Evolutionary conservation across 345 rosid genomes (phyloP), one percentile per base, ranked within the genome.

Genomic region (Durio zibethinus): DNA sequence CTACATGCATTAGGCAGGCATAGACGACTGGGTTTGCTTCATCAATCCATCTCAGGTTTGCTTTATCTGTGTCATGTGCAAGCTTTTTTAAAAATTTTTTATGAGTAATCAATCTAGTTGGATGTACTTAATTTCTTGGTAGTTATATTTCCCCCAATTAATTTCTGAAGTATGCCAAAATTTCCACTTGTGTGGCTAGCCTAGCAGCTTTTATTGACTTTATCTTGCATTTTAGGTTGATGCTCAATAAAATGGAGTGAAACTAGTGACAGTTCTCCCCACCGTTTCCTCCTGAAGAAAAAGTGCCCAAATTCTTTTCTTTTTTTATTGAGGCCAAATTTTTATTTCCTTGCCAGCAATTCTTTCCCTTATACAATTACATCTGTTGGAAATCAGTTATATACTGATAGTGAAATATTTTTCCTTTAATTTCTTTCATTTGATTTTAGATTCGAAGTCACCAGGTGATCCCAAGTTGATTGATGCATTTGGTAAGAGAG

Each of bases 401-500:
- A 52, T 60, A 43, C 33, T n/a, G 47, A 47, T 21, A 47, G 83
- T 2, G 23, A 73, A 31, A 27, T 63, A 65, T 6, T 82, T 29
- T 33, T 60, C 56, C 29, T 29, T 76, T 29, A 23, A 6, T 20
- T 36, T 68, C 36, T 54, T 50, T 47, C 73, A 74, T 65, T 64
- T 35, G 4, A 61, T 81, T 85, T 82, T 90, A 92, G 98, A 88
- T 81, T 85, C 88, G 53, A 95, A 81, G 80, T 79, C 85, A 61
- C 80, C 80, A 4, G 87, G 88, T 77, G 96, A 91, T 80, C 85
- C 90, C 78, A 93, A 83, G 83, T 86, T 88, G 76, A 60, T 88
- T 29, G 99, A 96, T 85, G 89, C 91, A 79, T 89, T 81, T 81
- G 98, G 98, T 93, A 88, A 88, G 89, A 23, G 27, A 75, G 73